phyloP scores from a whole-genome alignment of 306 rosid species.

The Sindora glabra region DNA sequence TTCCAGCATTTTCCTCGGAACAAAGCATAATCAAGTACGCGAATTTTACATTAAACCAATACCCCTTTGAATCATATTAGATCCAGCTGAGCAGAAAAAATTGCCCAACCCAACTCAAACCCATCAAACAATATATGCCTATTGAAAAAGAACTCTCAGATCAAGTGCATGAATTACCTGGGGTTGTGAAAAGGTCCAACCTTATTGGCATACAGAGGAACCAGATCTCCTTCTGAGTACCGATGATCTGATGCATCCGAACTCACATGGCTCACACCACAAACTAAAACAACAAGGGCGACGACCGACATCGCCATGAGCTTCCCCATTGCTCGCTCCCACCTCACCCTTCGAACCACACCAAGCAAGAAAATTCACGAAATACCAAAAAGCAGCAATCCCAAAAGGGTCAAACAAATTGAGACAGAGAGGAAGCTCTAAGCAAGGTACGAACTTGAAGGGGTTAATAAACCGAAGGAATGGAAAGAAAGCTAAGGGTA shows the following conservation, averaged over 20 bases:
- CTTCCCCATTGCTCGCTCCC: conserved; percentile 8
- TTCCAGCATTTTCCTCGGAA: not conserved
- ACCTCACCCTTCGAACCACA: not conserved
- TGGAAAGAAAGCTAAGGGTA: not conserved
- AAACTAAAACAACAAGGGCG: not conserved
- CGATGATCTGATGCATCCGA: conserved; percentile 49
- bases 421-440: not conserved
- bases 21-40: not conserved
- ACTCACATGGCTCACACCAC: conserved; percentile 22
- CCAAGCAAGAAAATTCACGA: not conserved
- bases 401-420: not conserved
- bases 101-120: not conserved
- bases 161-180: conserved; percentile 17
- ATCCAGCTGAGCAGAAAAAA: conserved; percentile 11
- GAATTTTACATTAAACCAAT: not conserved
- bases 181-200: conserved; percentile 59
- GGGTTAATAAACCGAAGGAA: conserved; percentile 17
- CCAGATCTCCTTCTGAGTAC: conserved; percentile 32
- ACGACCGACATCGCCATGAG: conserved; percentile 1
- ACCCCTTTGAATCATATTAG: conserved; percentile 2
- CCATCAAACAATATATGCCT: not conserved
- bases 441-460: not conserved
- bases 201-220: conserved; percentile 48
- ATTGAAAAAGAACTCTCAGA: not conserved
- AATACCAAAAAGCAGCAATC: not conserved